Percentiles rank a stretch among this genome's conserved stretches.
phyloP scores from a whole-genome alignment of 768 basidiomycete species.

The Russula lepida region DNA sequence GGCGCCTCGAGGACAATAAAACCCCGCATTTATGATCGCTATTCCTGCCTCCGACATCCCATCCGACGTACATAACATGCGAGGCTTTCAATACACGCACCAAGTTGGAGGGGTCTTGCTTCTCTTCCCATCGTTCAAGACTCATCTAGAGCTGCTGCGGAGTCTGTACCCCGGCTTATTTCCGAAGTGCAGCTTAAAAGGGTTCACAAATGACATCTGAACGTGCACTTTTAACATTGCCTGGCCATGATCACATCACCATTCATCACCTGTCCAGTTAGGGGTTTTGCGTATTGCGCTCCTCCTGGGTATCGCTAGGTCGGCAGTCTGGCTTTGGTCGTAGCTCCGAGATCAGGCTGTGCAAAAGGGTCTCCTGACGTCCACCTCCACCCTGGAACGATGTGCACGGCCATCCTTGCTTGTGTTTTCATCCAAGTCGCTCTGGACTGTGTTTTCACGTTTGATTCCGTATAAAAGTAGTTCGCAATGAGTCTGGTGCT shows the following conservation, averaged over 20 bases:
- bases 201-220: not conserved
- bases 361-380: conserved; percentile 5
- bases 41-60: conserved; percentile 17
- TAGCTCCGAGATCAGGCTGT: not conserved
- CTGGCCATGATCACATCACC: conserved; percentile 10
- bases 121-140: conserved; percentile 7
- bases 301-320: conserved; percentile 6
- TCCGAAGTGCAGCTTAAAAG: conserved; percentile 1
- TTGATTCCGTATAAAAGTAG: conserved; percentile 9
- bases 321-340: conserved; percentile 1
- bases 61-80: conserved; percentile 13
- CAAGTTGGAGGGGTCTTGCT: conserved; percentile 1
- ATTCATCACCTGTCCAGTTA: conserved; percentile 8
- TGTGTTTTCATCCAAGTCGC: not conserved
- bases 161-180: conserved; percentile 6
- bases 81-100: conserved; percentile 12
- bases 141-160: conserved; percentile 5
- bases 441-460: not conserved
- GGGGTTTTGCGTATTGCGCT: conserved; percentile 6
- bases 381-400: conserved; percentile 7
- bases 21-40: conserved; percentile 18
- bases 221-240: conserved; percentile 3
- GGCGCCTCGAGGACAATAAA: conserved; percentile 15
- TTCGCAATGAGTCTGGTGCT: not conserved
- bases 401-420: not conserved